Conservation (phyloP, 2,329 filamentous ascomycete species). For the Arachnopeziza araneosa region DNA sequence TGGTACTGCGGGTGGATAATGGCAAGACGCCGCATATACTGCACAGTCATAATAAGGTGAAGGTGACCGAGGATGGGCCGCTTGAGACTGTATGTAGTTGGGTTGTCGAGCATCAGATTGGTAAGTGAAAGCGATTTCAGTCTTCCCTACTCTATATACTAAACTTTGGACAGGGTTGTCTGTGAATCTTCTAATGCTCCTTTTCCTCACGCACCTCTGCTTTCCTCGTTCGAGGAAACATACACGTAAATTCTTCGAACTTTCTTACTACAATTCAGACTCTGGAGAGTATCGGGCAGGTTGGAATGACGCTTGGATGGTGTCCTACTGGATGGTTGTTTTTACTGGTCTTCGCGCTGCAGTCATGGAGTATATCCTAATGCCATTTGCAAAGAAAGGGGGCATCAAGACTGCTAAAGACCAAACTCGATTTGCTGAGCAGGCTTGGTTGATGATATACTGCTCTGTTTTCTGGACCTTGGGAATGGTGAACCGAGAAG, state of each 20-base stretch:
- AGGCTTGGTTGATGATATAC: slow-evolving; percentile 86
- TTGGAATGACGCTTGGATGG: slow-evolving; percentile 71
- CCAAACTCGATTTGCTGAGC: slow-evolving; percentile 81
- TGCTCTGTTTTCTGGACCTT: slow-evolving; percentile 75
- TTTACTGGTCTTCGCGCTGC: slow-evolving; percentile 83
- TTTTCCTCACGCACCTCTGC: slow-evolving; percentile 74
- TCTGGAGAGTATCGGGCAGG: slow-evolving; percentile 71
- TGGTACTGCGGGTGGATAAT: neutral
- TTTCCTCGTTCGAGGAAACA: slow-evolving; percentile 74
- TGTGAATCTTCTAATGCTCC: slow-evolving; percentile 76
- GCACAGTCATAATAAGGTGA: slow-evolving; percentile 37
- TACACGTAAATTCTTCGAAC: slow-evolving; percentile 81
- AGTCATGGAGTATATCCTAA: slow-evolving; percentile 80
- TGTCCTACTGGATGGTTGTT: slow-evolving; percentile 72
- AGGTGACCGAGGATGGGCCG: slow-evolving; percentile 56
- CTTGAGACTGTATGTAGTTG: slow-evolving; percentile 58
- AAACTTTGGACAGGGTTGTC: slow-evolving; percentile 58
- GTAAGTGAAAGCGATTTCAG: slow-evolving; percentile 42
- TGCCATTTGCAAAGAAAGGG: slow-evolving; percentile 65
- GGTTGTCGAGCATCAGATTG: slow-evolving; percentile 75
- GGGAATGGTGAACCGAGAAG: slow-evolving; percentile 61
- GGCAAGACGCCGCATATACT: neutral
- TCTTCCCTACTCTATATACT: neutral
- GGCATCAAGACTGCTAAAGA: slow-evolving; percentile 75
- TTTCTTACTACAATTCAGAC: slow-evolving; percentile 72